These are phyloP conservation scores for Fusarium anthophilum DNA, from an alignment of 2,329 filamentous ascomycete species.

Conservation along the genomic window DNA sequence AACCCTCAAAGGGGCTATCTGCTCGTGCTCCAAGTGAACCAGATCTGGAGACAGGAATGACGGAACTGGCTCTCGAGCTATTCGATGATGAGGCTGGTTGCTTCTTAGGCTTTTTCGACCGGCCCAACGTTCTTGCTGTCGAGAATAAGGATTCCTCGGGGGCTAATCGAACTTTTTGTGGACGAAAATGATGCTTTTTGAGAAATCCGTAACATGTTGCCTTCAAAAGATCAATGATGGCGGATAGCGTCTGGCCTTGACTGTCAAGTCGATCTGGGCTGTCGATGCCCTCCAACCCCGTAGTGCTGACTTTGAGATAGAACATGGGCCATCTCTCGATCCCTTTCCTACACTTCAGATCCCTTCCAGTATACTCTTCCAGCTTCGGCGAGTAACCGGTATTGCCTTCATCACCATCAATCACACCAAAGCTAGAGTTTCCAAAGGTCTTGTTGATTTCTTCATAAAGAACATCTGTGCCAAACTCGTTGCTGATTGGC, in stretches of 20 bases:
- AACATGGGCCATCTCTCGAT: constrained; percentile 92
- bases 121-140: constrained; percentile 32
- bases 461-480: constrained; percentile 75
- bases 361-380: constrained; percentile 59
- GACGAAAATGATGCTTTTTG: constrained; percentile 74
- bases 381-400: constrained; percentile 47
- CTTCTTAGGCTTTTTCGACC: constrained; percentile 26
- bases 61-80: constrained; percentile 26
- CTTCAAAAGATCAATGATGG: constrained; percentile 67
- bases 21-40: background rate
- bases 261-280: constrained; percentile 54
- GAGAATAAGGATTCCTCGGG: constrained; percentile 40
- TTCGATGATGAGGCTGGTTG: constrained; percentile 4
- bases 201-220: constrained; percentile 80
- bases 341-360: constrained; percentile 63
- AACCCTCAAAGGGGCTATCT: constrained; percentile 48
- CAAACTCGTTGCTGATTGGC: constrained; percentile 66
- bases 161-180: constrained; percentile 50
- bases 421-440: constrained; percentile 78
- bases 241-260: constrained; percentile 59
- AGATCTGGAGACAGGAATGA: background rate
- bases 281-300: constrained; percentile 44
- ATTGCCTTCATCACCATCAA: constrained; percentile 58
- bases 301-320: constrained; percentile 71
- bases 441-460: constrained; percentile 81